Percentiles rank a stretch among this genome's conserved stretches.
phyloP scores from a whole-genome alignment of 352 stramenopile species.

The Phytopythium helicoides region DNA sequence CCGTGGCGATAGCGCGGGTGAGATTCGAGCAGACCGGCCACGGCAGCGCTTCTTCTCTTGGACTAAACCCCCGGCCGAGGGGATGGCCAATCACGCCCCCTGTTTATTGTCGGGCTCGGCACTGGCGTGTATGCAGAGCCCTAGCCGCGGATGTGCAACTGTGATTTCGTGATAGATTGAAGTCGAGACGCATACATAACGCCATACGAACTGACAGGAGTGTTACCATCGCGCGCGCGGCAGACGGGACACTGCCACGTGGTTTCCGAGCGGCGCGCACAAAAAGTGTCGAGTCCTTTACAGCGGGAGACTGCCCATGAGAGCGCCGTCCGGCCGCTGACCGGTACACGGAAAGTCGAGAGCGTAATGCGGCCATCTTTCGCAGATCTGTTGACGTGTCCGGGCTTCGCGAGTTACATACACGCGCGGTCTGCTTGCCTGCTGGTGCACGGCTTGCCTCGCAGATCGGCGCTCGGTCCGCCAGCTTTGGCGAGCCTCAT shows the following conservation, averaged over 20 bases:
- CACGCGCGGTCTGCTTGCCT: no score
- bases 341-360: neutral
- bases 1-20: neutral
- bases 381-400: neutral
- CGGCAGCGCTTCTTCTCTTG: neutral
- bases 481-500: no score
- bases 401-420: no score
- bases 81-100: constrained; percentile 6
- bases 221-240: neutral
- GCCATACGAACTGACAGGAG: constrained; percentile 7
- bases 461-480: no score
- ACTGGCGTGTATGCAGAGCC: constrained; percentile 6
- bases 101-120: neutral
- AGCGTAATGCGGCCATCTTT: neutral
- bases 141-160: neutral
- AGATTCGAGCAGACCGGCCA: constrained; percentile 1
- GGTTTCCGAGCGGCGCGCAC: constrained; percentile 2
- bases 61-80: constrained; percentile 3
- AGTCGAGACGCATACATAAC: constrained; percentile 1
- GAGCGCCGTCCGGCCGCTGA: no score
- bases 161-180: constrained; percentile 18
- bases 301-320: neutral
- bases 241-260: constrained; percentile 7
- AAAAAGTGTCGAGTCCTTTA: neutral
- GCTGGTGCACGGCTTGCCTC: no score